These are phyloP conservation scores for Hevea brasiliensis DNA, from an alignment of 345 rosid species.

Conservation along the genomic window DNA sequence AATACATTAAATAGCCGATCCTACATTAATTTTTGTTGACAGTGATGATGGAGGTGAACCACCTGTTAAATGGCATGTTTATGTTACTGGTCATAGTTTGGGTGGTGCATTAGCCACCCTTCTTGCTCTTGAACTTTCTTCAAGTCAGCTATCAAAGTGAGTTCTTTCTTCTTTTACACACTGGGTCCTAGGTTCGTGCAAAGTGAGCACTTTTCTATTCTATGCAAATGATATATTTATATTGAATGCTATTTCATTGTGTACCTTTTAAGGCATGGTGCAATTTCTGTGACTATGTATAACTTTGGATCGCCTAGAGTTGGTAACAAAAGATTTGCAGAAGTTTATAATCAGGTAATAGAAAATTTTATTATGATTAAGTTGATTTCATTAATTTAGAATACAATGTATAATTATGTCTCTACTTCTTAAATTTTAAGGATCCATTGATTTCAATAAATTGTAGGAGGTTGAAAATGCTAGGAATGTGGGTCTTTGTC, in stretches of 20 bases:
- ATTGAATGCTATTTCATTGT: constrained; percentile 6
- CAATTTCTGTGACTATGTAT: constrained; percentile 78
- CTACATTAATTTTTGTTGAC: constrained; percentile 21
- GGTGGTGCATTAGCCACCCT: constrained; percentile 98
- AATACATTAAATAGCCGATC: too few species aligned
- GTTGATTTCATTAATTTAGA: background rate
- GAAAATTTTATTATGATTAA: background rate
- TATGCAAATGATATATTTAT: constrained; percentile 5
- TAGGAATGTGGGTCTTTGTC: background rate
- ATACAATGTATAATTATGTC: constrained; percentile 1
- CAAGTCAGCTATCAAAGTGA: constrained; percentile 82
- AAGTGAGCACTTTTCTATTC: background rate
- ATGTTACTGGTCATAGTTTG: constrained; percentile 95
- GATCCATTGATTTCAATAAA: background rate
- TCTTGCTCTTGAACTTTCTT: constrained; percentile 86
- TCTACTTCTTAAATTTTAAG: background rate
- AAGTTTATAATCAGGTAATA: constrained; percentile 76
- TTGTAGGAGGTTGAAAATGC: background rate
- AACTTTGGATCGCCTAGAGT: constrained; percentile 98
- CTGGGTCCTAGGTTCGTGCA: background rate
- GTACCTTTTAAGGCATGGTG: constrained; percentile 57
- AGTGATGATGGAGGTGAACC: constrained; percentile 58
- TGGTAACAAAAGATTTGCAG: constrained; percentile 87
- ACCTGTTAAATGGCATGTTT: constrained; percentile 69
- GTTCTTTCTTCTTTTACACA: constrained; percentile 22